phyloP scores from a whole-genome alignment of 257 asterid genomes.

The Petunia axillaris region DNA sequence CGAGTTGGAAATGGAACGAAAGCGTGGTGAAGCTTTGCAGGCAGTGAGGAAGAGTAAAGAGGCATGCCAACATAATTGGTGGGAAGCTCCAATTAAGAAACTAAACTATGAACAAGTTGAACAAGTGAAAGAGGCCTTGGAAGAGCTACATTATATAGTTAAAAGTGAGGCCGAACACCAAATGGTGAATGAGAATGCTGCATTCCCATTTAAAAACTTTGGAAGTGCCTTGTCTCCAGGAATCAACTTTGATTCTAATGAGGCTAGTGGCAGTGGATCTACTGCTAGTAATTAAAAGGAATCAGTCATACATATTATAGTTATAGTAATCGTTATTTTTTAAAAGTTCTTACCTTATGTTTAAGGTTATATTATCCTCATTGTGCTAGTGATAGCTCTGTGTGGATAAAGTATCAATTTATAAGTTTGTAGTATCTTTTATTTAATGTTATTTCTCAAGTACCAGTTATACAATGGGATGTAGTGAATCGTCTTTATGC shows the following conservation, averaged over 20 bases:
- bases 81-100: conserved; percentile 29
- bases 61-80: conserved; percentile 27
- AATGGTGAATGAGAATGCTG: neutral
- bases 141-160: neutral
- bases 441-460: neutral
- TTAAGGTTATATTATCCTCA: neutral
- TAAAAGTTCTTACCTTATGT: neutral
- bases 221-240: neutral
- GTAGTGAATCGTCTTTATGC: too few relatives aligned
- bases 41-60: conserved; percentile 16
- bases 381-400: neutral
- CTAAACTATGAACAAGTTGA: conserved; percentile 22
- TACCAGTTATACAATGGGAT: too few relatives aligned
- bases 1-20: conserved; percentile 34
- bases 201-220: neutral
- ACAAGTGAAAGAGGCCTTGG: neutral
- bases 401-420: neutral
- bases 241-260: neutral
- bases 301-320: too few relatives aligned
- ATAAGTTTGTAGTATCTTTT: neutral
- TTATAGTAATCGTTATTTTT: too few relatives aligned
- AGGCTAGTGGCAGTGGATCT: conserved; percentile 20
- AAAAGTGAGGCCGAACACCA: neutral
- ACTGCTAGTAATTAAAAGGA: too few relatives aligned
- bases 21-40: conserved; percentile 29